A percentile compares a stretch with the other conserved stretches of the same genome.
Conservation (phyloP, 2,329 filamentous ascomycete species). For the Aspergillus eucalypticola region DNA sequence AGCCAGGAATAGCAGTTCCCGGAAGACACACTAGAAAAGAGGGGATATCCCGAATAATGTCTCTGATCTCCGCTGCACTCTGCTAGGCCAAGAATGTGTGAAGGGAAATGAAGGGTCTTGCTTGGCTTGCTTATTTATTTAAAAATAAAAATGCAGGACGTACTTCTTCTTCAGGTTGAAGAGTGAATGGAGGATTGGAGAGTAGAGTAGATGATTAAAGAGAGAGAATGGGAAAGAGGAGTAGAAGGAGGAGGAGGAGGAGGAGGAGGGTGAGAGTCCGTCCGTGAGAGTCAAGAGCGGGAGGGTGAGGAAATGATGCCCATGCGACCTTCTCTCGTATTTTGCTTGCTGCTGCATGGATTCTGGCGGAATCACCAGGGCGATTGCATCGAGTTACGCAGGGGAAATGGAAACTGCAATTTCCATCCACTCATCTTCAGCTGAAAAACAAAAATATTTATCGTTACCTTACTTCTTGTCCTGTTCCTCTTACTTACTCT, state of each 20-base stretch:
- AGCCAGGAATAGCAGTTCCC: background rate
- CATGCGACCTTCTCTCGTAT: slow-evolving; percentile 4
- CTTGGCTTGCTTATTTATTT: too few species aligned
- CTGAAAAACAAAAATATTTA: too few species aligned
- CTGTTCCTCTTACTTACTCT: background rate
- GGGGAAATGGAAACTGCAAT: slow-evolving; percentile 1
- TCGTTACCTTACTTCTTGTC: background rate
- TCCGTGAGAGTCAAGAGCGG: too few species aligned
- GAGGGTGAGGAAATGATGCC: background rate
- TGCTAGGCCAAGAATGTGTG: background rate
- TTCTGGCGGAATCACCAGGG: background rate
- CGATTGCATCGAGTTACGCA: slow-evolving; percentile 3
- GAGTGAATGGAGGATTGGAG: too few species aligned
- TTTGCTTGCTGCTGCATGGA: slow-evolving; percentile 1
- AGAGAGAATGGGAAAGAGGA: too few species aligned
- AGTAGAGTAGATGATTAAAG: too few species aligned
- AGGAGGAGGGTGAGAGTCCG: too few species aligned
- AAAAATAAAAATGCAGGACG: too few species aligned
- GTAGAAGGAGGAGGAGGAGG: too few species aligned
- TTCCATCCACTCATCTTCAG: background rate
- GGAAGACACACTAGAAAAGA: background rate
- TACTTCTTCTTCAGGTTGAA: too few species aligned
- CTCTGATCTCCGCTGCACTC: background rate
- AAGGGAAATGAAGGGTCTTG: background rate
- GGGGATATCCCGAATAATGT: background rate